Percentiles rank a stretch among this genome's conserved stretches.
phyloP scores from a whole-genome alignment of 305 asterid species.

The Withania somnifera region DNA sequence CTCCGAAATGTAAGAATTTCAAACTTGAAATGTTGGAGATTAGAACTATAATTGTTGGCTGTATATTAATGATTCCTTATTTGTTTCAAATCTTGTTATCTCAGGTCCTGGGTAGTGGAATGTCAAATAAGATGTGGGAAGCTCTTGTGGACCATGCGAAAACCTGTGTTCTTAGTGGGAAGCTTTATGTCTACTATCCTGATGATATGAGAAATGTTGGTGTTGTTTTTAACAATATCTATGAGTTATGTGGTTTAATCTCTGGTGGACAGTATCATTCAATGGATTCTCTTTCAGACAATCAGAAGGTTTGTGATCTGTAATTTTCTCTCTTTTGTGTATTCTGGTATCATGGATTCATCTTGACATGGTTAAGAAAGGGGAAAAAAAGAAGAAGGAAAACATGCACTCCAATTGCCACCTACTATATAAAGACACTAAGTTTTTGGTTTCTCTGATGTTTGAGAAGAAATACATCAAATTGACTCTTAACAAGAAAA shows the following conservation, averaged over 20 bases:
- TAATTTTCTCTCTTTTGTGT: neutral
- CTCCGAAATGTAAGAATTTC: constrained; percentile 64
- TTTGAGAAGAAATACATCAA: neutral
- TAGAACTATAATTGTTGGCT: neutral
- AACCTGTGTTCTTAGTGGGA: constrained; percentile 87
- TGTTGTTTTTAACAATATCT: constrained; percentile 72
- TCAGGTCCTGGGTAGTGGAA: constrained; percentile 92
- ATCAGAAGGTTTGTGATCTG: constrained; percentile 63
- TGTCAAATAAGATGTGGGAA: constrained; percentile 99
- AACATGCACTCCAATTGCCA: neutral
- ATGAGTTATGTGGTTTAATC: constrained; percentile 70
- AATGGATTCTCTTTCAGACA: constrained; percentile 70
- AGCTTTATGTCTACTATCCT: constrained; percentile 75
- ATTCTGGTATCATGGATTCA: neutral
- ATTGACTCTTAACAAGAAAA: neutral
- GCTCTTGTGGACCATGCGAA: constrained; percentile 79
- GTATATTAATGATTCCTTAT: constrained; percentile 1
- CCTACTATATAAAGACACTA: neutral
- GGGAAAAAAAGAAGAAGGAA: neutral
- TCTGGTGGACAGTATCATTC: constrained; percentile 63
- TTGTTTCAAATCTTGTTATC: neutral
- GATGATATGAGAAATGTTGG: constrained; percentile 75
- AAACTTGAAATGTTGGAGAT: neutral
- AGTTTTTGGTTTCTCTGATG: neutral
- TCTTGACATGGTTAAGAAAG: neutral